Base-by-base conservation (phyloP, 2,329 filamentous ascomycete species). In the Ascosphaera apis region DNA sequence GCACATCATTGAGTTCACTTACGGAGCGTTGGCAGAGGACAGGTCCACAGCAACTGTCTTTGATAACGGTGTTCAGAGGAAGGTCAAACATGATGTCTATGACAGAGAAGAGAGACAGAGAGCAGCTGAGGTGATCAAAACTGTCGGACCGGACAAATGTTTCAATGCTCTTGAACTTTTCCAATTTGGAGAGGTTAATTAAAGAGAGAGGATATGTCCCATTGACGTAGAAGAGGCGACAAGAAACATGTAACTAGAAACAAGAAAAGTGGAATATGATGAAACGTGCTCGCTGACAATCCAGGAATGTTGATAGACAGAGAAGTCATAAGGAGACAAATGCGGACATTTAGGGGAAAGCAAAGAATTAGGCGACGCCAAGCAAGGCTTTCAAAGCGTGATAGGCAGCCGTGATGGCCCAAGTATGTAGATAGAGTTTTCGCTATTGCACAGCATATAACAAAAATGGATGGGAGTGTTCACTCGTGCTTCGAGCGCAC, bases 401-500 rank as follows among this genome's bases (percentile, higher is more conserved):
- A 28, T 28, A n/a, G 9, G 9, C 25, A 28, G 9, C 25, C n/a
- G 9, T 9, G 25, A 9, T n/a, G n/a, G 25, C n/a, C n/a, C 25
- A 28, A 28, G n/a, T n/a, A n/a, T n/a, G n/a, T n/a, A n/a, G n/a
- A n/a, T n/a, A n/a, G n/a, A n/a, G n/a, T n/a, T n/a, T n/a, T n/a
- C n/a, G n/a, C n/a, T n/a, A n/a, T n/a, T 25, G 5, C 6, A 11
- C 21, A 25, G 11, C 21, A 5, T 25, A 11, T 6, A 5, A 11
- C 6, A 25, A 25, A 25, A 25, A 25, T 5, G 21, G 11, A 25
- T 25, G 21, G 6, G 11, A 25, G 21, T 6, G 5, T 43, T 16
- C 37, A 43, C 23, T 36, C 47, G 5, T 25, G 5, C 11, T 25
- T 11, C 11, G 21, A 25, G 5, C 21, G 21, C 35, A 52, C 41